Conservation (phyloP, 2,329 filamentous ascomycete species). For the Pseudogymnoascus sp. region DNA sequence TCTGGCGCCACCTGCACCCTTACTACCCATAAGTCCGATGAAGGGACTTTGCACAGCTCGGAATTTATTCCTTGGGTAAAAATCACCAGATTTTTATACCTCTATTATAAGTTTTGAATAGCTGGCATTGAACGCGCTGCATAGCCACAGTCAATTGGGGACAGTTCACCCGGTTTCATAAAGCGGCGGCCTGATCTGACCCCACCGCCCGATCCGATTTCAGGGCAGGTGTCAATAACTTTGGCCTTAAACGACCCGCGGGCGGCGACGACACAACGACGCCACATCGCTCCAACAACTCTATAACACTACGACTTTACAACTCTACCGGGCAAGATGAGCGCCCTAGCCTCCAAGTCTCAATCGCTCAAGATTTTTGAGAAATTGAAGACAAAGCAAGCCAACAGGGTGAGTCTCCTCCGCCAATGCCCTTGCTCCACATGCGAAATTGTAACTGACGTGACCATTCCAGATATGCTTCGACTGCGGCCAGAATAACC, state of each 20-base stretch:
- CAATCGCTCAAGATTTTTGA: slow-evolving; percentile 97
- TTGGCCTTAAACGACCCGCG: not conserved
- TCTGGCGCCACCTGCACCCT: not conserved
- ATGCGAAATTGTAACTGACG: slow-evolving; percentile 10
- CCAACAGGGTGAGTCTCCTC: slow-evolving; percentile 68
- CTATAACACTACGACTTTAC: slow-evolving; percentile 14
- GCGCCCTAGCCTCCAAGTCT: slow-evolving; percentile 71
- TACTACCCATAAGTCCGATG: not conserved
- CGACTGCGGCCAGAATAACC: slow-evolving; percentile 95
- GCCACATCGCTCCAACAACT: not conserved
- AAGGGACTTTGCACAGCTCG: not conserved
- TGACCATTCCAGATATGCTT: slow-evolving; percentile 71
- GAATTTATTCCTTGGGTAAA: no score
- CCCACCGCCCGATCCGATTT: slow-evolving; percentile 6
- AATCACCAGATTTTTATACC: no score
- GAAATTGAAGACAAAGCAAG: slow-evolving; percentile 88
- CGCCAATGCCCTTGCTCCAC: slow-evolving; percentile 13
- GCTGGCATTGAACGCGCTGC: not conserved
- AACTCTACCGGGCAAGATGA: slow-evolving; percentile 38
- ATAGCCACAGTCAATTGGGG: not conserved
- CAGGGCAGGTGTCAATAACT: slow-evolving; percentile 11
- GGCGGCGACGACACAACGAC: slow-evolving; percentile 6
- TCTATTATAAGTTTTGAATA: no score
- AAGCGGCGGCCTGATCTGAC: slow-evolving; percentile 5
- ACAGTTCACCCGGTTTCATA: not conserved